Evolutionary conservation across 177 flowering plant genomes (phyloP), one percentile per base, ranked within the genome.

Genomic region (Vitis hybrid): DNA sequence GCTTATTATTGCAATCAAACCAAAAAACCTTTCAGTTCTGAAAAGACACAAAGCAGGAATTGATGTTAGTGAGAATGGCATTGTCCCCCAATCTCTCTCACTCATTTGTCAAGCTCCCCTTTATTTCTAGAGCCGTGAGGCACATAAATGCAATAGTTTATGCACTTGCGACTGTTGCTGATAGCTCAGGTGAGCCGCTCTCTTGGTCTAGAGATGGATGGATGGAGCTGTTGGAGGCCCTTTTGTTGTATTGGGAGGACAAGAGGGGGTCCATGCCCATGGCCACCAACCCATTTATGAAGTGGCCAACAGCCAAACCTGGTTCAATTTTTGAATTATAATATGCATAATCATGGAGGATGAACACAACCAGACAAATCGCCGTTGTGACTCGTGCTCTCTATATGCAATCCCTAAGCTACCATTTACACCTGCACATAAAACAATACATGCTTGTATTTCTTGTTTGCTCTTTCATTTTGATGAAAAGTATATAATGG

Each of bases 281-380:
- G 56, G 2, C 51, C 56, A 56, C 75, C 71, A 48, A n/a, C 60
- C 68, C 72, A 59, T 65, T 12, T 56, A 72, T 45, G 32, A 39
- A 80, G 83, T 84, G 87, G 78, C 81, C 78, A 84, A 76, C 85
- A 80, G 56, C 79, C 73, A 51, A 54, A 69, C 76, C 68, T 65
- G 74, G 68, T 60, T 52, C 32, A 66, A 34, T 75, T 55, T 65
- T 59, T 15, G 56, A 68, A 59, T 62, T 68, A 55, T 66, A 61
- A 78, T 59, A 13, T 51, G 55, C 17, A 57, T 45, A 58, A 69
- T 75, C n/a, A 75, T 62, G 69, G 75, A 50, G 73, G 64, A 58
- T 61, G 66, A 70, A 60, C 49, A 64, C 64, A 59, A 71, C 34
- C 59, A 64, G 79, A 74, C 83, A 72, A 74, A 78, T 58, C n/a